phyloP scores from a whole-genome alignment of 192 early-diverging fungal genomes.

The Coemansia sp. region DNA sequence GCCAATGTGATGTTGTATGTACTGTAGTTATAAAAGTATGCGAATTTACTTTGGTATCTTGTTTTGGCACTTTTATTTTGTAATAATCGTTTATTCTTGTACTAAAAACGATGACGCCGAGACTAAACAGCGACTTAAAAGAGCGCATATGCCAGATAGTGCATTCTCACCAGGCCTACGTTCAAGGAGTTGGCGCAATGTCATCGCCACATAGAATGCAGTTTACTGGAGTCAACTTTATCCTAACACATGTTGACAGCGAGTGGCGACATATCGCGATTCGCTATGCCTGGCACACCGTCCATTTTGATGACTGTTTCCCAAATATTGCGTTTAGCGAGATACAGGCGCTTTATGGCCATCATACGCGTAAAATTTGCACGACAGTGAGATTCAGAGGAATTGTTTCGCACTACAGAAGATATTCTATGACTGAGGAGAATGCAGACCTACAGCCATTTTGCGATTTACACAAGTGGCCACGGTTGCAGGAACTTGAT shows the following conservation, averaged over 20 bases:
- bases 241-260: slow-evolving; percentile 31
- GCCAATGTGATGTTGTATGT: neutral
- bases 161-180: slow-evolving; percentile 2
- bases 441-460: slow-evolving; percentile 45
- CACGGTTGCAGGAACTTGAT: slow-evolving; percentile 33
- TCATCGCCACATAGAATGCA: slow-evolving; percentile 8
- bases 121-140: slow-evolving; percentile 41
- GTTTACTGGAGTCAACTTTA: slow-evolving; percentile 23
- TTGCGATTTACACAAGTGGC: slow-evolving; percentile 33
- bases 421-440: slow-evolving; percentile 34
- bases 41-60: neutral
- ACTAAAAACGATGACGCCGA: slow-evolving; percentile 6
- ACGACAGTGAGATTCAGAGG: slow-evolving; percentile 36
- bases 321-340: slow-evolving; percentile 1
- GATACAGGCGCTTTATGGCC: slow-evolving; percentile 19
- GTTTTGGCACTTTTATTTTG: neutral
- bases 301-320: slow-evolving; percentile 29
- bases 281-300: slow-evolving; percentile 46
- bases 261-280: slow-evolving; percentile 34
- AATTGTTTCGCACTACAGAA: slow-evolving; percentile 41
- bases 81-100: neutral
- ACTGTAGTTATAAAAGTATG: too few species aligned
- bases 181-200: neutral
- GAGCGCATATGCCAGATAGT: slow-evolving; percentile 42
- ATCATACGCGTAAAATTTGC: slow-evolving; percentile 35